These are phyloP conservation scores for Sporothrix humicola DNA, from an alignment of 2,329 filamentous ascomycete genomes.

Conservation along the genomic window DNA sequence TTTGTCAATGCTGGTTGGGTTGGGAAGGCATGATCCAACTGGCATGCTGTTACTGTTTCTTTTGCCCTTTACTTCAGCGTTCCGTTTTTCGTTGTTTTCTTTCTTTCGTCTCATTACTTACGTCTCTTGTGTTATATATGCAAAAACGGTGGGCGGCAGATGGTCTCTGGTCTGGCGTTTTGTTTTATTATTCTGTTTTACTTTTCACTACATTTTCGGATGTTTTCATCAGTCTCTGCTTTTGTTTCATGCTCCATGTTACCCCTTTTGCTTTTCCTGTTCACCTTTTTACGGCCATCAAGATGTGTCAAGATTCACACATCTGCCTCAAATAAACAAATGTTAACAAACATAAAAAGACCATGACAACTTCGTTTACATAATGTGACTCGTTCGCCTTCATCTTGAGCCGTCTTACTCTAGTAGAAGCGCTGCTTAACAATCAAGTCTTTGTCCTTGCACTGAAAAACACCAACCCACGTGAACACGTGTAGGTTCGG, in stretches of 20 bases:
- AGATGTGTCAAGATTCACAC: not conserved
- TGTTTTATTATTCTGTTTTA: not conserved
- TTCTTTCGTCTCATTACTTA: not conserved
- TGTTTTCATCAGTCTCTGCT: no score
- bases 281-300: no score
- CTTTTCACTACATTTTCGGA: not conserved
- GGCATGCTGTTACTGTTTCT: no score
- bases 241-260: no score
- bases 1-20: slow-evolving; percentile 94
- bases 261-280: no score
- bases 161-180: slow-evolving; percentile 14
- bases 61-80: not conserved
- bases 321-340: not conserved
- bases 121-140: slow-evolving; percentile 11
- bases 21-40: slow-evolving; percentile 67
- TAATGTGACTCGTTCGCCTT: not conserved
- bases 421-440: not conserved
- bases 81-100: not conserved
- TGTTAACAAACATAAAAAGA: not conserved
- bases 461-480: slow-evolving; percentile 2
- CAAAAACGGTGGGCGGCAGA: slow-evolving; percentile 9
- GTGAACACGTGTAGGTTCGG: not conserved
- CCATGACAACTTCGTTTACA: not conserved
- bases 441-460: not conserved
- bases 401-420: not conserved